phyloP scores from a whole-genome alignment of 2,329 filamentous ascomycete genomes.

The Penicillium concentricum region DNA sequence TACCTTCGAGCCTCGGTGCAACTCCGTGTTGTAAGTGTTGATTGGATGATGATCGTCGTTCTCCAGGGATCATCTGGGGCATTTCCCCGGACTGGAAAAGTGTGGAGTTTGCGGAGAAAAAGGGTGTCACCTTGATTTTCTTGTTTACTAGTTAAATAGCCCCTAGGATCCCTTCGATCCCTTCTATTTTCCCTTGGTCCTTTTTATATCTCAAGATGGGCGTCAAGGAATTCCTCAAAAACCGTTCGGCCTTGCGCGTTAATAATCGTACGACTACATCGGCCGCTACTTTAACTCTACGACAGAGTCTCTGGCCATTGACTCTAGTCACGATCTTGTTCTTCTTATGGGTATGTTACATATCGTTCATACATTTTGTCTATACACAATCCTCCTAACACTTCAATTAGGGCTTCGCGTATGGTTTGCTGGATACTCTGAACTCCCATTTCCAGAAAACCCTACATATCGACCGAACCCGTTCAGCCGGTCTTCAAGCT shows the following conservation, averaged over 20 bases:
- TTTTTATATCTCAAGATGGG: conserved; percentile 23
- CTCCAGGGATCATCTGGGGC: conserved; percentile 7
- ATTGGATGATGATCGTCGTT: neutral
- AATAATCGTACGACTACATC: conserved; percentile 40
- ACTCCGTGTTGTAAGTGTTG: neutral
- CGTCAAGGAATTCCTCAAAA: conserved; percentile 29
- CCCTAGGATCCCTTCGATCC: neutral
- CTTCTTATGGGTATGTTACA: conserved; percentile 50
- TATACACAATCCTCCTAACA: neutral
- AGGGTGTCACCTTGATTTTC: conserved; percentile 6
- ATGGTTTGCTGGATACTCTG: conserved; percentile 51
- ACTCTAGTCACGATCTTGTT: conserved; percentile 50
- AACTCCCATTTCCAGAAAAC: conserved; percentile 60
- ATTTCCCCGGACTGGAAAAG: conserved; percentile 9
- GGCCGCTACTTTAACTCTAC: conserved; percentile 44
- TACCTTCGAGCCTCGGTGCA: neutral
- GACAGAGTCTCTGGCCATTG: conserved; percentile 46
- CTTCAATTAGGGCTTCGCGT: conserved; percentile 44
- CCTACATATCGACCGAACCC: conserved; percentile 54
- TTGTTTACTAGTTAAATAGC: neutral
- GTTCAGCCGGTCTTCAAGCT: conserved; percentile 62
- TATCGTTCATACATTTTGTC: neutral
- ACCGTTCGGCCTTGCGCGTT: conserved; percentile 32
- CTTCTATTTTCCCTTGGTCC: neutral
- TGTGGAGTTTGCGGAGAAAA: conserved; percentile 10